Evolutionary conservation across 148 eudicot species (phyloP), one percentile per base, ranked within the genome.

Genomic region (Rhododendron mucronatum): DNA sequence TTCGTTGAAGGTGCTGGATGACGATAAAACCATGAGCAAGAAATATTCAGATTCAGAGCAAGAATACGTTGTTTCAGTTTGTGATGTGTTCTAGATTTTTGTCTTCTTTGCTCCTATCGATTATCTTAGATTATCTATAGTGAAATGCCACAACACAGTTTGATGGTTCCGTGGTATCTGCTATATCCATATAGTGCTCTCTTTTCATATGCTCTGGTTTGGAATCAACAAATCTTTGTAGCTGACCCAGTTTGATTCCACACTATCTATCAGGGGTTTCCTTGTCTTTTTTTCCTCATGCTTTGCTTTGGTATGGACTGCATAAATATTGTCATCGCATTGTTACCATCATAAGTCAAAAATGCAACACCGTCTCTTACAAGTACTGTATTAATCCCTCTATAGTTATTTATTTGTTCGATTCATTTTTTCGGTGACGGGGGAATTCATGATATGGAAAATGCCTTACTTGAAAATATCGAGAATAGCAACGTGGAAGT

Each of bases 401-500:
- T 30, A 8, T 71, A 3, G 26, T 73, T 67, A 13, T 14, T 73
- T 73, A 73, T 30, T 4, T 71, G 78, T 35, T 30, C 35, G 28
- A 67, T 12, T 67, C 18, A 7, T 35, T 75, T 75, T 47, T 75
- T 39, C n/a, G 0, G 47, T 39, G 45, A 12, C 76, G 20, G 41
- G 15, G 12, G 28, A 41, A 41, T 12, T 71, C 37, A 71, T 75
- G 47, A 2, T 7, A 37, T 7, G 7, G n/a, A 30, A 75, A 3
- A 50, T 28, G 37, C 26, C 88, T 89, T 93, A 95, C 98, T 86
- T 93, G 94, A 94, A 92, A 82, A 94, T 93, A 82, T 94, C 98
- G 82, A 97, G 96, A 86, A 97, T 87, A 28, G 93, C 92, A 28
- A 80, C 61, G 75, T 97, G 96, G 76, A 97, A 97, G 28, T 95